Percentiles rank a stretch among this genome's conserved stretches.
These are phyloP conservation scores for Solanum bulbocastanum DNA, from an alignment of 257 asterid species.

Conservation along the genomic window DNA sequence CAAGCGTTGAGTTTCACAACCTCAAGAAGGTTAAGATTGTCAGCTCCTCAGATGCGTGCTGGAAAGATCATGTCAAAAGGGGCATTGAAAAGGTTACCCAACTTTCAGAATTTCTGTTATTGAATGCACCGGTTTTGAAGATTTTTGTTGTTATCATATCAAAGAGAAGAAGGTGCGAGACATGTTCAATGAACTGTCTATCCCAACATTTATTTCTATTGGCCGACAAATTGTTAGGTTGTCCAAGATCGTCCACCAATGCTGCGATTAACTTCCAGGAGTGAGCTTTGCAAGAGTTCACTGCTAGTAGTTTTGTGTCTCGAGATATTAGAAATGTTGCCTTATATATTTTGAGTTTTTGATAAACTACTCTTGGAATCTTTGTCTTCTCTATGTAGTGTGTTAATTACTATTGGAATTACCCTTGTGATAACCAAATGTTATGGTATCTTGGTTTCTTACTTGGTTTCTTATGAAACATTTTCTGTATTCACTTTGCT, in stretches of 20 bases:
- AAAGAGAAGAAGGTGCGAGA: background rate
- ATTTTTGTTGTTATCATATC: background rate
- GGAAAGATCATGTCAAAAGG: background rate
- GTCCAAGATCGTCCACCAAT: no score
- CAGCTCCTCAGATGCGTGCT: background rate
- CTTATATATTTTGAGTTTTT: background rate
- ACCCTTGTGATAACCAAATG: no score
- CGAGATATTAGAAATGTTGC: background rate
- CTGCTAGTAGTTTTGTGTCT: background rate
- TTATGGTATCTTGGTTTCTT: no score
- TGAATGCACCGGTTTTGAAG: background rate
- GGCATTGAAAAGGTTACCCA: background rate
- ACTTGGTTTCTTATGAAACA: no score
- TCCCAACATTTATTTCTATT: background rate
- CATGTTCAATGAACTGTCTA: background rate
- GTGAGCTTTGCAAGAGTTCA: background rate
- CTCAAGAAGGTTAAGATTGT: background rate
- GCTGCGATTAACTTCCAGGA: background rate
- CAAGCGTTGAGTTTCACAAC: background rate
- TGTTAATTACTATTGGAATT: no score
- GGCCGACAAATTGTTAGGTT: no score
- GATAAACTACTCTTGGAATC: background rate
- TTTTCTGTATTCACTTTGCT: no score
- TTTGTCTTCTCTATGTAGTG: background rate
- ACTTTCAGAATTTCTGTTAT: background rate